phyloP scores from a whole-genome alignment of 1,284 basidiomycete genomes.

The Apiotrichum akiyoshidainum region DNA sequence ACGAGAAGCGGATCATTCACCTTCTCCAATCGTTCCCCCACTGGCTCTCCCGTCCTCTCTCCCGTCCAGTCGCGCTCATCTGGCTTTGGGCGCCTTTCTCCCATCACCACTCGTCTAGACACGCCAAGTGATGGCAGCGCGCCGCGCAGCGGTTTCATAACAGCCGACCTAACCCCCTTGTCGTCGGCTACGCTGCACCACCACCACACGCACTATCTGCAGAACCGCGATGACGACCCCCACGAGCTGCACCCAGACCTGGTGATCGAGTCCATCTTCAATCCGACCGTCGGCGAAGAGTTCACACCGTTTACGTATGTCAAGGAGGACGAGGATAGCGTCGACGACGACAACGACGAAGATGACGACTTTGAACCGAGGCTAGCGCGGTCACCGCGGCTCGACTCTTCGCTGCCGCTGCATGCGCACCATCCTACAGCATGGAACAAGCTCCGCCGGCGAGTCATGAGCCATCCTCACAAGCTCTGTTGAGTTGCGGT shows the following conservation, averaged over 20 bases:
- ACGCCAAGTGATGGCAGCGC: neutral
- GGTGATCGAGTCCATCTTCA: constrained; percentile 46
- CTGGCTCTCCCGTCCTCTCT: neutral
- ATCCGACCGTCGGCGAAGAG: constrained; percentile 33
- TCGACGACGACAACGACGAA: neutral
- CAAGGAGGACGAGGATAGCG: constrained; percentile 2
- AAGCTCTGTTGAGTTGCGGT: neutral
- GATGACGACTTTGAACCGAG: neutral
- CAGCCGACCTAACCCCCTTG: neutral
- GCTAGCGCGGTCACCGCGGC: no score
- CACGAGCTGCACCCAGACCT: constrained; percentile 30
- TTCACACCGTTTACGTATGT: constrained; percentile 44
- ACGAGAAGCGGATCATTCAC: no score
- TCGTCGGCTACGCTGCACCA: neutral
- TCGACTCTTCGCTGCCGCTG: no score
- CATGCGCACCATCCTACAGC: neutral
- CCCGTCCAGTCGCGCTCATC: neutral
- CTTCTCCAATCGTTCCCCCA: no score
- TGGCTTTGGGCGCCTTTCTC: neutral
- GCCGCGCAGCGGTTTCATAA: neutral
- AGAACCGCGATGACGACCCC: neutral
- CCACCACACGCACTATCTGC: constrained; percentile 10
- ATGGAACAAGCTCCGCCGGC: constrained; percentile 1
- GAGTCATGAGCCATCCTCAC: neutral
- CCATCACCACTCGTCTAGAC: constrained; percentile 12